phyloP scores from a whole-genome alignment of 2,329 filamentous ascomycete species.

The Alternaria triticimaculans region DNA sequence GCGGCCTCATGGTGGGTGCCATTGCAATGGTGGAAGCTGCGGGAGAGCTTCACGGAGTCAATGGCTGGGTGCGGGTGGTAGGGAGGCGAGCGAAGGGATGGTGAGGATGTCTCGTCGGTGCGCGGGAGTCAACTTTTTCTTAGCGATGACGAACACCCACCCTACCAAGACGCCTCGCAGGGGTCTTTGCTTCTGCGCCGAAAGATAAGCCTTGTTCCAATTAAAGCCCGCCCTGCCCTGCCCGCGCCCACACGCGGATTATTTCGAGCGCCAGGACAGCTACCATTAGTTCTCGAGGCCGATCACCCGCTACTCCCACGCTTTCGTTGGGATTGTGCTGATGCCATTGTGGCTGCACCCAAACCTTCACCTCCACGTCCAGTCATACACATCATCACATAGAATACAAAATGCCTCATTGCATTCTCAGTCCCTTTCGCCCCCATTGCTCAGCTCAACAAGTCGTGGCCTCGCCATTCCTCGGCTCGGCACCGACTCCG shows the following conservation, averaged over 20 bases:
- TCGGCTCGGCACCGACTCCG: constrained; percentile 13
- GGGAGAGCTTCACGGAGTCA: constrained; percentile 11
- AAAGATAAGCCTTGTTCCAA: constrained; percentile 24
- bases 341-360: neutral
- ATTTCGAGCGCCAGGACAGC: constrained; percentile 4
- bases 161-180: constrained; percentile 12
- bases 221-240: constrained; percentile 19
- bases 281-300: constrained; percentile 1
- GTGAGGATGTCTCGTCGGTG: constrained; percentile 13
- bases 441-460: constrained; percentile 1
- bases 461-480: neutral
- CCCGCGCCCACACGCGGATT: constrained; percentile 9
- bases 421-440: neutral
- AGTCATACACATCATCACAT: neutral
- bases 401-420: neutral
- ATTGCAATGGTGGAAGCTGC: constrained; percentile 31
- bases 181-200: constrained; percentile 14
- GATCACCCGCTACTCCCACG: constrained; percentile 9
- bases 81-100: constrained; percentile 17
- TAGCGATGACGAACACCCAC: constrained; percentile 30
- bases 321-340: neutral
- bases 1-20: constrained; percentile 47
- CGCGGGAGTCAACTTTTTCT: constrained; percentile 36
- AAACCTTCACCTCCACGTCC: neutral
- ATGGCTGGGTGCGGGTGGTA: constrained; percentile 13